Conservation (phyloP, 345 rosid genomes). For the Moricandia arvensis region DNA sequence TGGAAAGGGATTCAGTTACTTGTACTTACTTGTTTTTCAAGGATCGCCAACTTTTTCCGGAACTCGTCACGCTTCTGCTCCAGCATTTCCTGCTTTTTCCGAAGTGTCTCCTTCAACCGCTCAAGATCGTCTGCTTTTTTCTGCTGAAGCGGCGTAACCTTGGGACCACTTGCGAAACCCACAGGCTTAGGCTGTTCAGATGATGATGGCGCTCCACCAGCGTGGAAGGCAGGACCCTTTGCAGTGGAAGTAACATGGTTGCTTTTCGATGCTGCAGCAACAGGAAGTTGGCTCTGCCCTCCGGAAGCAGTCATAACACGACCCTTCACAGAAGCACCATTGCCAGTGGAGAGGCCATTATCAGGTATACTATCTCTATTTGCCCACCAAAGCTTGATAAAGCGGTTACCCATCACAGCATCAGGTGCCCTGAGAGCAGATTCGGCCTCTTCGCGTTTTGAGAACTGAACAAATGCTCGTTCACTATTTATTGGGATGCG, state of each 20-base stretch:
- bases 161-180: slow-evolving; percentile 49
- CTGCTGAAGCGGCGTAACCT: slow-evolving; percentile 58
- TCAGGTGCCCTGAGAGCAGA: slow-evolving; percentile 94
- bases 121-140: slow-evolving; percentile 75
- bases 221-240: slow-evolving; percentile 40
- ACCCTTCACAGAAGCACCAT: slow-evolving; percentile 42
- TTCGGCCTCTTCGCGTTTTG: slow-evolving; percentile 92
- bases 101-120: slow-evolving; percentile 80
- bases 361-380: slow-evolving; percentile 83
- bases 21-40: slow-evolving; percentile 62
- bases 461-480: slow-evolving; percentile 94
- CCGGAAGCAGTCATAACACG: slow-evolving; percentile 42
- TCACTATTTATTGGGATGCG: slow-evolving; percentile 75
- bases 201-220: slow-evolving; percentile 44
- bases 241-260: slow-evolving; percentile 40
- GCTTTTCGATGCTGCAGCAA: slow-evolving; percentile 53
- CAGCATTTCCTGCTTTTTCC: slow-evolving; percentile 86
- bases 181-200: slow-evolving; percentile 52
- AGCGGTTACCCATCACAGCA: slow-evolving; percentile 99
- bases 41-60: slow-evolving; percentile 63
- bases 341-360: slow-evolving; percentile 50
- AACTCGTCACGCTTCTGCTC: slow-evolving; percentile 84
- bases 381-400: slow-evolving; percentile 98
- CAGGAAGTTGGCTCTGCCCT: slow-evolving; percentile 39
- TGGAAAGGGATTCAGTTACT: slow-evolving; percentile 1